These are phyloP conservation scores for Lagenidium giganteum DNA, from an alignment of 352 stramenopile genomes.

Conservation along the genomic window DNA sequence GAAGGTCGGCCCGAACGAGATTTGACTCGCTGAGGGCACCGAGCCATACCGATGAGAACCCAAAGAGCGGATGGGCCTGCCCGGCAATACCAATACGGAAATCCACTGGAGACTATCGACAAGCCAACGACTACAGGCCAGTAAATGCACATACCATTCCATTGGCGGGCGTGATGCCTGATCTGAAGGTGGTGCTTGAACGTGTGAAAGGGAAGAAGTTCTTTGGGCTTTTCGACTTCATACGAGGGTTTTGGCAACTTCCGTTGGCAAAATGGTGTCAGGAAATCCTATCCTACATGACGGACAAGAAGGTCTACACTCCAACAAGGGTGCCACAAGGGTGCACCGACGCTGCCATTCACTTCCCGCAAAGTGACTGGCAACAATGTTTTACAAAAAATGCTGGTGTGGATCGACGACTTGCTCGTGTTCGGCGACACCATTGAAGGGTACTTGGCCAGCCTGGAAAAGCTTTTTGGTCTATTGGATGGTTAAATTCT, in stretches of 20 bases:
- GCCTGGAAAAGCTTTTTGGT: conserved; percentile 5
- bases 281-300: conserved; percentile 10
- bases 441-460: too few species aligned
- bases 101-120: conserved; percentile 10
- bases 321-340: conserved; percentile 5
- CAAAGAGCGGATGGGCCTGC: conserved; percentile 12
- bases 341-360: conserved; percentile 6
- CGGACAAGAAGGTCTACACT: conserved; percentile 3
- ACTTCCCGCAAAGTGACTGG: conserved; percentile 16
- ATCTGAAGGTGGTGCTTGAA: background rate
- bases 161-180: conserved; percentile 20
- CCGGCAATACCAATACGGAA: conserved; percentile 15
- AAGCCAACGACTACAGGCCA: conserved; percentile 21
- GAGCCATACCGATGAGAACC: conserved; percentile 17
- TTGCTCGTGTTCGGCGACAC: background rate
- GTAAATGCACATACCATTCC: conserved; percentile 13
- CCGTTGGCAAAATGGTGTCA: background rate
- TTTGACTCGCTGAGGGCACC: conserved; percentile 4
- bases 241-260: background rate
- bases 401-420: conserved; percentile 8
- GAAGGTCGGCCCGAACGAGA: conserved; percentile 6
- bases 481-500: background rate
- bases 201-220: background rate
- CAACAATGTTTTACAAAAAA: conserved; percentile 12
- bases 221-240: conserved; percentile 3